These are phyloP conservation scores for Diaporthe citriasiana DNA, from an alignment of 2,329 filamentous ascomycete genomes.

Conservation along the genomic window DNA sequence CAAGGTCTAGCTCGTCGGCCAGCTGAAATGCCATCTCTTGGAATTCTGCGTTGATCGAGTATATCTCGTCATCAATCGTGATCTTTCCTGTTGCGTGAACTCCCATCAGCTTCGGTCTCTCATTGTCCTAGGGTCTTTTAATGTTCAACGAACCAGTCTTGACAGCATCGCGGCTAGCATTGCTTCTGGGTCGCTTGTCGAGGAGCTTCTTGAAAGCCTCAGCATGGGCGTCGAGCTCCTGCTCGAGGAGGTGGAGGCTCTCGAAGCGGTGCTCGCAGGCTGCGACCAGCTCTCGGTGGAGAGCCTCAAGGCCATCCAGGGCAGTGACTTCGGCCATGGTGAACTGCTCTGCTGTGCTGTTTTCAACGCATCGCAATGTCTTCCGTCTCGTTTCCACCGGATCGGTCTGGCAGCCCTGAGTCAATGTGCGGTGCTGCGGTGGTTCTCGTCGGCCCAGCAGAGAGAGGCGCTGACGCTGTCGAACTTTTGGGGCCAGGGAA, in stretches of 20 bases:
- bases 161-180: slow-evolving; percentile 80
- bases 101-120: slow-evolving; percentile 44
- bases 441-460: slow-evolving; percentile 29
- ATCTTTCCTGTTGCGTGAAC: slow-evolving; percentile 74
- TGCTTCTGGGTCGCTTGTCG: slow-evolving; percentile 80
- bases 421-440: slow-evolving; percentile 31
- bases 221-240: slow-evolving; percentile 76
- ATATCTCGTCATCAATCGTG: slow-evolving; percentile 79
- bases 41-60: slow-evolving; percentile 87
- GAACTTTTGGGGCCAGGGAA: slow-evolving; percentile 32
- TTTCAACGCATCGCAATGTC: slow-evolving; percentile 39
- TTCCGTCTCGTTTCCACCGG: neutral
- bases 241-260: slow-evolving; percentile 76
- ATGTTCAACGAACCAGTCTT: slow-evolving; percentile 68
- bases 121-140: slow-evolving; percentile 23
- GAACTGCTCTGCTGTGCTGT: slow-evolving; percentile 32
- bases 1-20: slow-evolving; percentile 89
- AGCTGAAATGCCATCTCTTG: slow-evolving; percentile 85
- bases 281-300: slow-evolving; percentile 87
- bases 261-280: slow-evolving; percentile 77
- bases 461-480: slow-evolving; percentile 26
- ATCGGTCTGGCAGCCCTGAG: neutral
- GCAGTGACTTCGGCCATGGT: slow-evolving; percentile 81
- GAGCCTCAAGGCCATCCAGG: slow-evolving; percentile 83
- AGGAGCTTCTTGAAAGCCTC: slow-evolving; percentile 79